Percentiles rank a stretch among this genome's conserved stretches.
phyloP scores from a whole-genome alignment of 2,329 filamentous ascomycete species.

The Aspergillus ochraceus region DNA sequence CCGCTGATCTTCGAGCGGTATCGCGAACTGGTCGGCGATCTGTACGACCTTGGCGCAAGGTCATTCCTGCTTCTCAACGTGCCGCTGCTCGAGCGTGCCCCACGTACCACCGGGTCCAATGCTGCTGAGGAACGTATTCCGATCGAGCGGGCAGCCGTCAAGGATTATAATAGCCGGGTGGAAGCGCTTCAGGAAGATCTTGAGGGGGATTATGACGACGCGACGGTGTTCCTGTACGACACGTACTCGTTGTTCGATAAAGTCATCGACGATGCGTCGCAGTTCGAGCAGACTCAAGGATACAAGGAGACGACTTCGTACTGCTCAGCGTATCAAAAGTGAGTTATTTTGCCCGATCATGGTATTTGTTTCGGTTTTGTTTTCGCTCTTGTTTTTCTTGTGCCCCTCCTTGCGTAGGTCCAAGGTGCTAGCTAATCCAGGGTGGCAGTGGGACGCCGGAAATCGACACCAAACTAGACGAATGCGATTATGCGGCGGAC shows the following conservation, averaged over 20 bases:
- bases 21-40: not conserved
- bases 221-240: not conserved
- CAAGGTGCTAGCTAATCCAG: not conserved
- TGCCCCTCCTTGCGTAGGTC: not conserved
- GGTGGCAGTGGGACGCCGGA: not conserved
- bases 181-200: not conserved
- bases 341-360: not conserved
- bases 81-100: not conserved
- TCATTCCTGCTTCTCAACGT: not conserved
- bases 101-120: not conserved
- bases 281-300: not conserved
- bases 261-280: not conserved
- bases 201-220: not conserved
- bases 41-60: constrained; percentile 2
- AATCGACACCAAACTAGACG: not conserved
- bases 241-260: not conserved
- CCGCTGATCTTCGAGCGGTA: not conserved
- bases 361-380: not conserved
- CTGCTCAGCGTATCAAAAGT: constrained; percentile 3
- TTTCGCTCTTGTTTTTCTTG: not conserved
- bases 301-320: not conserved
- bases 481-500: not conserved
- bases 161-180: not conserved
- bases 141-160: not conserved
- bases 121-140: not conserved